phyloP scores from a whole-genome alignment of 495 filamentous ascomycete genomes.

The Rostrohypoxylon terebratum region DNA sequence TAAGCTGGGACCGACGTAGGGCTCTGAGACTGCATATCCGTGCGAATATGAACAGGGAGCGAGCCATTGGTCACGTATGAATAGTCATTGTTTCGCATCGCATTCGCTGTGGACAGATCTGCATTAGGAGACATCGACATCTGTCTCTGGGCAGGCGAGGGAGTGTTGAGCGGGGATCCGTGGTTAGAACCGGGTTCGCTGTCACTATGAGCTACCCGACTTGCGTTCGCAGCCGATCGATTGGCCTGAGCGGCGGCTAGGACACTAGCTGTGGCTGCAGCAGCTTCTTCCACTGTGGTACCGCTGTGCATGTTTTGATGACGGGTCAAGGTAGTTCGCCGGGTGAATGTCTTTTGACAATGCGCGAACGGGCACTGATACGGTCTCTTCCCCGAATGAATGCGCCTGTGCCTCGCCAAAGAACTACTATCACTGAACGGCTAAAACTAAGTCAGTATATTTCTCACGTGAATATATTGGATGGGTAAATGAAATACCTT shows the following conservation, averaged over 20 bases:
- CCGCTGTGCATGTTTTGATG: constrained; percentile 97
- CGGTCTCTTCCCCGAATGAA: constrained; percentile 94
- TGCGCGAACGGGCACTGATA: constrained; percentile 98
- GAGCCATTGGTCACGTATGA: constrained; percentile 75
- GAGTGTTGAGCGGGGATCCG: constrained; percentile 84
- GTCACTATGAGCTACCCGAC: constrained; percentile 67
- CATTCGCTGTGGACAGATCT: constrained; percentile 78
- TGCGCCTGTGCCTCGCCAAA: constrained; percentile 90
- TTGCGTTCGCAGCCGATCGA: constrained; percentile 60
- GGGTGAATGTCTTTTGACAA: constrained; percentile 98
- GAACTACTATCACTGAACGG: constrained; percentile 99
- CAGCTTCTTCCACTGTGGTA: constrained; percentile 94
- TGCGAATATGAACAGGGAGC: constrained; percentile 85
- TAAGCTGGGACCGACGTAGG: constrained; percentile 74
- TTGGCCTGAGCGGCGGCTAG: constrained; percentile 68
- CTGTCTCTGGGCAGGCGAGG: constrained; percentile 82
- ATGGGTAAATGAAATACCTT: constrained; percentile 76
- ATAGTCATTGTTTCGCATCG: constrained; percentile 78
- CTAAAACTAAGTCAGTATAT: constrained; percentile 58
- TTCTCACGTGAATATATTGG: constrained; percentile 40
- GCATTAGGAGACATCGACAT: constrained; percentile 82
- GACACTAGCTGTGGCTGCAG: constrained; percentile 78
- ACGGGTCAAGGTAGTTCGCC: constrained; percentile 91
- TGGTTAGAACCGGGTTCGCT: constrained; percentile 83
- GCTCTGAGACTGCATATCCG: constrained; percentile 79